Conservation (phyloP, 2,329 filamentous ascomycete species). For the Aspergillus eucalypticola region DNA sequence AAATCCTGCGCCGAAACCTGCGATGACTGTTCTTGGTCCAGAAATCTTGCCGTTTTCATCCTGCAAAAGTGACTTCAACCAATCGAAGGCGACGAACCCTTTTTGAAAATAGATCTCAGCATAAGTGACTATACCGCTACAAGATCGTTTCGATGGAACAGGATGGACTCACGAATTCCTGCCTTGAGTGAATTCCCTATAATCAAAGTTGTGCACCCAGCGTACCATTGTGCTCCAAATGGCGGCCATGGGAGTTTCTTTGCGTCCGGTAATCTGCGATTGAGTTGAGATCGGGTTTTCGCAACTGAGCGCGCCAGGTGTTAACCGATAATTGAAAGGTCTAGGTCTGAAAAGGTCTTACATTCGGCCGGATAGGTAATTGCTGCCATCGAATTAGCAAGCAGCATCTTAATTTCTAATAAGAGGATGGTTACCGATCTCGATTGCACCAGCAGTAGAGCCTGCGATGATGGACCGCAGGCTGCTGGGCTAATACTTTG, state of each 20-base stretch:
- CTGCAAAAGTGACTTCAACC: slow-evolving; percentile 80
- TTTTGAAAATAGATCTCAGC: neutral
- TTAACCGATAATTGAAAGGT: slow-evolving; percentile 12
- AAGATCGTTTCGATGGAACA: neutral
- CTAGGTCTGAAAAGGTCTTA: slow-evolving; percentile 46
- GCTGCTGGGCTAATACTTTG: slow-evolving; percentile 66
- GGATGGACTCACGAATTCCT: slow-evolving; percentile 71
- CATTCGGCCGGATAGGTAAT: slow-evolving; percentile 95
- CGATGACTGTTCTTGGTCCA: slow-evolving; percentile 85
- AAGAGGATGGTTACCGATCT: slow-evolving; percentile 69
- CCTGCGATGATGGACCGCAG: slow-evolving; percentile 89
- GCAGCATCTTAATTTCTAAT: neutral
- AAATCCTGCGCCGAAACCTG: slow-evolving; percentile 90
- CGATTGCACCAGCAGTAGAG: slow-evolving; percentile 87
- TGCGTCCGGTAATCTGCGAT: slow-evolving; percentile 74
- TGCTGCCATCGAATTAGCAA: slow-evolving; percentile 51
- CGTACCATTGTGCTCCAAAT: slow-evolving; percentile 94
- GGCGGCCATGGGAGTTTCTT: slow-evolving; percentile 93
- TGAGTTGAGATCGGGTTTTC: slow-evolving; percentile 92
- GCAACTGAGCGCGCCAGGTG: slow-evolving; percentile 60
- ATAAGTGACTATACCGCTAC: neutral
- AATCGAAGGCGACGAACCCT: slow-evolving; percentile 95
- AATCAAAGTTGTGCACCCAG: slow-evolving; percentile 93
- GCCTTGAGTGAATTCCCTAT: slow-evolving; percentile 97
- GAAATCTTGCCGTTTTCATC: slow-evolving; percentile 86